Evolutionary conservation across 2,329 filamentous ascomycete genomes (phyloP).

Genomic region (Talaromyces sp.): DNA sequence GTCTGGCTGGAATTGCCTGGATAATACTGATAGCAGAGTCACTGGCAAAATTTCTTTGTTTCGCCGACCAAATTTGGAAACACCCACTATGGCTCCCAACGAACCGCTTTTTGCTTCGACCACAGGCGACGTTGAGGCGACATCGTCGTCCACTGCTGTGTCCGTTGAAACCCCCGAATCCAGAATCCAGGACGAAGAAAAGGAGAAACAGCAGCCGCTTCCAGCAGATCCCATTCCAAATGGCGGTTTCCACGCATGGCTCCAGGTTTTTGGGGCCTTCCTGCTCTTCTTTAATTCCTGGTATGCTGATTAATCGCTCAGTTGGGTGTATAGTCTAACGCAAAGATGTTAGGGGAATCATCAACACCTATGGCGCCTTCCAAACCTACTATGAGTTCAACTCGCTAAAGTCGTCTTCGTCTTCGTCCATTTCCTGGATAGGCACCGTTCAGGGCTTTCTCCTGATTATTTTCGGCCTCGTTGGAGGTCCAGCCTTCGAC

Average conservation of each 20-base stretch:
- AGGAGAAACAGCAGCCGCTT: neutral
- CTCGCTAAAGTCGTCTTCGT: constrained; percentile 26
- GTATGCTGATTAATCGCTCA: constrained; percentile 17
- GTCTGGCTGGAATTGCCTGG: no score
- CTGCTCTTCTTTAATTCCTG: constrained; percentile 23
- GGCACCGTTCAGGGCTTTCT: constrained; percentile 44
- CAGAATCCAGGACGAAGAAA: neutral
- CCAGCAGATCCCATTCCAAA: constrained; percentile 23
- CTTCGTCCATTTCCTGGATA: constrained; percentile 45
- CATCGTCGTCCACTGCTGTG: neutral
- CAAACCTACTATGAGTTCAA: constrained; percentile 42
- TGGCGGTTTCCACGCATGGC: constrained; percentile 25
- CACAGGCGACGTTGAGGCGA: neutral
- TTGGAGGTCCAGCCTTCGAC: constrained; percentile 46
- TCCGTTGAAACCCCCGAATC: neutral
- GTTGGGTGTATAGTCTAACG: neutral
- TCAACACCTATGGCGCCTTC: constrained; percentile 45
- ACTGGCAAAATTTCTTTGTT: no score
- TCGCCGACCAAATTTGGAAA: neutral
- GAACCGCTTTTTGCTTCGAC: neutral
- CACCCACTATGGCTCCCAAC: neutral
- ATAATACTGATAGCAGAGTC: no score
- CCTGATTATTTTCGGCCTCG: constrained; percentile 41
- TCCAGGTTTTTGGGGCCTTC: constrained; percentile 22
- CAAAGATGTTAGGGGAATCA: constrained; percentile 25